Evolutionary conservation across 768 basidiomycete genomes (phyloP).

Genomic region (Rhodotorula paludigena): DNA sequence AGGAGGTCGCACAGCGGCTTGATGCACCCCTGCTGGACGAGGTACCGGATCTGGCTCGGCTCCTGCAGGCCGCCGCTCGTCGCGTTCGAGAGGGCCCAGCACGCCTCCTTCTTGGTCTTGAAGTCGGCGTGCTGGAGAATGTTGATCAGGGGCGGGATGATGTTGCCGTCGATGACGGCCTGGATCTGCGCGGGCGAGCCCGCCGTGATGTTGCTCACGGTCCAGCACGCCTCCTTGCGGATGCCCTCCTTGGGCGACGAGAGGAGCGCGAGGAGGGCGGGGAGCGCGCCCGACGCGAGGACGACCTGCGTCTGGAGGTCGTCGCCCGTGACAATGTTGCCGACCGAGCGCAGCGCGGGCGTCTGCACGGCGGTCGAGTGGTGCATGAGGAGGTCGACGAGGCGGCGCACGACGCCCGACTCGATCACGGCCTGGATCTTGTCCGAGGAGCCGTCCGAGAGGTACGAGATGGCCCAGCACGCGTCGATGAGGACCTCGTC

Average conservation of each 20-base stretch:
- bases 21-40: conserved; percentile 95
- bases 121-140: conserved; percentile 96
- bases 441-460: conserved; percentile 97
- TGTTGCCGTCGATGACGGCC: conserved; percentile 93
- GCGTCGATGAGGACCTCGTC: conserved; percentile 99
- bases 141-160: conserved; percentile 96
- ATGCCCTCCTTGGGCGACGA: conserved; percentile 98
- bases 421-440: conserved; percentile 99
- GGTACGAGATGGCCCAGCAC: conserved; percentile 99
- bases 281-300: conserved; percentile 93
- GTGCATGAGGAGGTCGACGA: conserved; percentile 91
- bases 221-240: conserved; percentile 99
- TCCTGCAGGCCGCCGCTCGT: conserved; percentile 96
- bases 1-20: conserved; percentile 96
- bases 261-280: conserved; percentile 84
- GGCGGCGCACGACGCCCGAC: conserved; percentile 90
- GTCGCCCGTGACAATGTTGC: conserved; percentile 98
- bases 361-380: conserved; percentile 83
- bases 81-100: conserved; percentile 99
- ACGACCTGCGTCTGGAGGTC: conserved; percentile 99
- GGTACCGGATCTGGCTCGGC: conserved; percentile 93
- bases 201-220: conserved; percentile 96
- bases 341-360: conserved; percentile 93
- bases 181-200: conserved; percentile 97
- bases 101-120: conserved; percentile 98